Evolutionary conservation across 371 early-diverging fungal genomes (phyloP).

Genomic region (Mortierella sp.): DNA sequence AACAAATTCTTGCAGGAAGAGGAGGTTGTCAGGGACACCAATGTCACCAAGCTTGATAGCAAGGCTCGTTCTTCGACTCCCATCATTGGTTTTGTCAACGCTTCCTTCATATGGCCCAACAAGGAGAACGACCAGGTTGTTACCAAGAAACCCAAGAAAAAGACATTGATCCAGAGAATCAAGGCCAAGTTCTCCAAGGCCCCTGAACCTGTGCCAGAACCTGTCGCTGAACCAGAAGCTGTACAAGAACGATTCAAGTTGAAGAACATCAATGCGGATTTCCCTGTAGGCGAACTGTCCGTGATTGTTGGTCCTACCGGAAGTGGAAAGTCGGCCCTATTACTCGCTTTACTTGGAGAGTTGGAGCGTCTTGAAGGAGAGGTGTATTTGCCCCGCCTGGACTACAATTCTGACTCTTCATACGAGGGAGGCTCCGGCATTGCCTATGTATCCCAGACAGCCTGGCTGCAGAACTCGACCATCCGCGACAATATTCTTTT

Average conservation of each 20-base stretch:
- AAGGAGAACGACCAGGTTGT: constrained; percentile 34
- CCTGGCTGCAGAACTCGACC: constrained; percentile 89
- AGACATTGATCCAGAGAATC: constrained; percentile 28
- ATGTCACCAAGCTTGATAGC: constrained; percentile 35
- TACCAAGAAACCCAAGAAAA: constrained; percentile 23
- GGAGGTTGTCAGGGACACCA: constrained; percentile 62
- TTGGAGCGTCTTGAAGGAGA: constrained; percentile 57
- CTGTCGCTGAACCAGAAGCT: constrained; percentile 21
- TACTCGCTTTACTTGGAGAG: constrained; percentile 73
- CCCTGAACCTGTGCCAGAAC: constrained; percentile 9
- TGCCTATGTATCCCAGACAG: constrained; percentile 85
- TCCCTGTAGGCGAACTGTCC: constrained; percentile 73
- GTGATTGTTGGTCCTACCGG: constrained; percentile 85
- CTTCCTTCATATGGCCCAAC: constrained; percentile 63
- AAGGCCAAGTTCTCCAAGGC: constrained; percentile 28
- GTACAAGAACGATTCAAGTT: constrained; percentile 56
- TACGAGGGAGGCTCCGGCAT: constrained; percentile 58
- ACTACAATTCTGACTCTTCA: constrained; percentile 17
- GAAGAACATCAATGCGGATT: constrained; percentile 63
- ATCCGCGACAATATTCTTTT: constrained; percentile 89
- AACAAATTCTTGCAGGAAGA: constrained; percentile 71
- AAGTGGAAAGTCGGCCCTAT: constrained; percentile 80
- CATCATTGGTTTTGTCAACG: constrained; percentile 63
- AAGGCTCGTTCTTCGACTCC: constrained; percentile 23
- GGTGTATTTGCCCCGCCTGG: constrained; percentile 60